Base-by-base conservation (phyloP, 352 stramenopile species). In the Phytophthora meadii region DNA sequence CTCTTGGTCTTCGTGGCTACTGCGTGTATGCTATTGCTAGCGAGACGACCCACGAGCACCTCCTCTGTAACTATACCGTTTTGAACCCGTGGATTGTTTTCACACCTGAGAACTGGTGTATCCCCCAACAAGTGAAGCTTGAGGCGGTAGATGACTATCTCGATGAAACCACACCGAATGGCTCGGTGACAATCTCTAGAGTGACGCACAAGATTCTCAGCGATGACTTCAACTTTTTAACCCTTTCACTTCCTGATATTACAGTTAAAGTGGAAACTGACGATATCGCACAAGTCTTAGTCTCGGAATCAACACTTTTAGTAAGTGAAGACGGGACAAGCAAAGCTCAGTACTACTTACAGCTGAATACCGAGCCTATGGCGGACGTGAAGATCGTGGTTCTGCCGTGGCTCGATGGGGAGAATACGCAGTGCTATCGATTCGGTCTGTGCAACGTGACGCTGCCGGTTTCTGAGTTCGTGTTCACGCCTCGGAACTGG, bases 11-110 rank as follows among this genome's bases (percentile, higher is more conserved):
- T 5, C 79, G 82, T 2, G 86, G 86, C 4, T 62, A 50, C 25
- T 94, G 83, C 34, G 79, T 89, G 3, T 94, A 94, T 37, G 82
- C 83, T 41, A 67, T 94, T 28, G 75, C 73, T 0, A 88, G 83
- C 17, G 74, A 76, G 14, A 84, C 84, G 2, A 70, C 67, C 10
- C 83, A 92, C n/a, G 83, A 94, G 45, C 76, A 83, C 1, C 90
- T 87, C 24, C 60, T 94, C 5, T 94, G 86, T 54, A 94, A 94
- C 47, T 89, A 80, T 45, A 94, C 86, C 0, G 75, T 94, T 1
- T 37, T 74, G 30, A 88, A 86, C 30, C 86, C 86, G n/a, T 89
- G 82, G 77, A 76, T 91, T 30, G 78, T 92, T 11, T 92, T 92
- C 72, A 82, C 81, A 0, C 80, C 80, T 0, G 70, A 77, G 45